Evolutionary conservation across 495 filamentous ascomycete species (phyloP), one percentile per base, ranked within the genome.

Genomic region (Lepidopterella palustris): DNA sequence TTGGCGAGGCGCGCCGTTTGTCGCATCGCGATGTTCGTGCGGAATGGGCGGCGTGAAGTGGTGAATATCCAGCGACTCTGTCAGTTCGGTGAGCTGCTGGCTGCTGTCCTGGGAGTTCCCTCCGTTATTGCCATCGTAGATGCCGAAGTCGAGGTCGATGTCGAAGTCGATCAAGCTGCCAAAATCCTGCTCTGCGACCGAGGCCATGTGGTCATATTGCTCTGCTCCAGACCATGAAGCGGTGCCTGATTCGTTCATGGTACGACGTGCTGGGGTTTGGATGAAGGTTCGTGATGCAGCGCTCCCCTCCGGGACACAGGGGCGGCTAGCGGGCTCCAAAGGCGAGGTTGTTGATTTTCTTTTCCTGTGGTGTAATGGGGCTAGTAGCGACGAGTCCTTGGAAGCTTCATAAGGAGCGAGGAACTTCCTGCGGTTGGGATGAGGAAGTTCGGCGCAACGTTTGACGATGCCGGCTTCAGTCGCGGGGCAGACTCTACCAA

Each of bases 81-180:
- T 59, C 58, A 66, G 45, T 11, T 60, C 61, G 45, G 35, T 53
- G 45, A 58, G 57, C 60, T 59, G 62, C 47, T 63, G 64, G 50
- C 31, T 40, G 39, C 53, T 25, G 28, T 66, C 63, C 23, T 64
- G 51, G 27, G 48, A 10, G 47, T 49, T 35, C 24, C 13, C 6
- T 45, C 32, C 53, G 51, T 21, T 27, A 24, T 60, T 40, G 25
- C 55, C 53, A 29, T 68, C 61, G 54, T 56, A 59, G 39, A 64
- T 55, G 39, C 60, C 59, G 53, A 72, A 67, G 55, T 71, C 61
- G 57, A 71, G 47, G 28, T 64, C 58, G 51, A 71, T 64, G 57
- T 71, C 64, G 31, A 71, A 53, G 52, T 68, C 62, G 45, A 69
- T 52, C 27, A 72, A 59, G 50, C 53, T 62, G 25, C 60, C 45